Evolutionary conservation across 306 rosid species (phyloP).

Genomic region (Urtica urens): DNA sequence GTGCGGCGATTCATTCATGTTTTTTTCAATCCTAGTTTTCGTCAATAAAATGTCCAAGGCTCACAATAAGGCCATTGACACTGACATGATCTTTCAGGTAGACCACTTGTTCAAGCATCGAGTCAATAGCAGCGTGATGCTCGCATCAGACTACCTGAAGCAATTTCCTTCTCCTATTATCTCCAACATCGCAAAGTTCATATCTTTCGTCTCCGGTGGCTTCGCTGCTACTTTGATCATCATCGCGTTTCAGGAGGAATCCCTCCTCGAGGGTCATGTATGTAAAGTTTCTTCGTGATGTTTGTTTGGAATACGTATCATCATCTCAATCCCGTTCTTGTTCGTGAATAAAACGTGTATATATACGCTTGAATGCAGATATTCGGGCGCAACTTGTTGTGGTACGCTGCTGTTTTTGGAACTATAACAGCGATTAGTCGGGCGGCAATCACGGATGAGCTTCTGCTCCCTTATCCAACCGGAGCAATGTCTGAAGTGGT

Average conservation of each 20-base stretch:
- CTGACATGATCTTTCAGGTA: constrained; percentile 41
- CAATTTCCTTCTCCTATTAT: constrained; percentile 92
- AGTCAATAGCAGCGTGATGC: constrained; percentile 61
- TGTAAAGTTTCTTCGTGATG: constrained; percentile 17
- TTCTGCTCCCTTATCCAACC: constrained; percentile 64
- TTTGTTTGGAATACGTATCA: no score
- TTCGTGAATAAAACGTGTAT: no score
- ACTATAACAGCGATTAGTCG: constrained; percentile 76
- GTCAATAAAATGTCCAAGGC: no score
- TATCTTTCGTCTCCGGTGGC: constrained; percentile 86
- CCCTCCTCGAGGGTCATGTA: constrained; percentile 96
- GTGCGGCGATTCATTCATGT: no score
- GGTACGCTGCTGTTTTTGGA: constrained; percentile 97
- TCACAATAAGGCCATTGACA: no score
- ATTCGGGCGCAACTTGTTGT: constrained; percentile 85
- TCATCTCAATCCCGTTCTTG: no score
- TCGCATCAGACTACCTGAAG: constrained; percentile 76
- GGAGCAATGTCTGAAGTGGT: constrained; percentile 82
- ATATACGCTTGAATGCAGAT: constrained; percentile 33
- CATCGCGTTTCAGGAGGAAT: constrained; percentile 81
- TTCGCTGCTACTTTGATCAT: constrained; percentile 88
- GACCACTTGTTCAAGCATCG: constrained; percentile 94
- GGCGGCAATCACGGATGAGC: constrained; percentile 58
- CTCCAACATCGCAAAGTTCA: constrained; percentile 71
- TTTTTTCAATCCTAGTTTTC: no score